Evolutionary conservation across 306 rosid species (phyloP).

Genomic region (Prunus mongolica): DNA sequence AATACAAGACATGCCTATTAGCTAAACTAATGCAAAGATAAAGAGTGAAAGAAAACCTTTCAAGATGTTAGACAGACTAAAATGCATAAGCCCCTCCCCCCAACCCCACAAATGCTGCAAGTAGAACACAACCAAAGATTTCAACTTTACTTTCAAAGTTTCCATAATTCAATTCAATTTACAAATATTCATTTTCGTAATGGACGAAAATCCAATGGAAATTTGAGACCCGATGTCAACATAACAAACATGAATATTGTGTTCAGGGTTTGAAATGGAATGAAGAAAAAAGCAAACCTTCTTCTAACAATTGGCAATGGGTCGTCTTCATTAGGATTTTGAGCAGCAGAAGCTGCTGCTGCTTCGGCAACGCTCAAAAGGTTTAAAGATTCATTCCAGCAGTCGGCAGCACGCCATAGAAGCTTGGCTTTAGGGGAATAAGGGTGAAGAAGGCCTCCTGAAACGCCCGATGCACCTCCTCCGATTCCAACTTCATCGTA

Average conservation of each 20-base stretch:
- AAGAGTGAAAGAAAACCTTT: background rate
- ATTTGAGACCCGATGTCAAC: background rate
- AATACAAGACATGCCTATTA: constrained; percentile 8
- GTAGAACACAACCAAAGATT: background rate
- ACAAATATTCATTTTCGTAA: no score
- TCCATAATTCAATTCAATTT: no score
- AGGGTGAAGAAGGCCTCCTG: constrained; percentile 95
- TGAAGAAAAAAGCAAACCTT: constrained; percentile 45
- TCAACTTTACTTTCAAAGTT: background rate
- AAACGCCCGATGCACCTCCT: constrained; percentile 89
- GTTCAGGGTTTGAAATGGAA: no score
- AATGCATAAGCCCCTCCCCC: no score
- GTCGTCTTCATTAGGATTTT: constrained; percentile 8
- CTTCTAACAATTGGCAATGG: constrained; percentile 35
- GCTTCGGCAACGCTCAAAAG: constrained; percentile 72
- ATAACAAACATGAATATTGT: no score
- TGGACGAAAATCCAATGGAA: no score
- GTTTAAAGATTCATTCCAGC: constrained; percentile 80
- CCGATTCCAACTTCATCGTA: constrained; percentile 85
- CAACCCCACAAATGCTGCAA: no score
- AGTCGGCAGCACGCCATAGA: constrained; percentile 78
- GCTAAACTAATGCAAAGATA: background rate
- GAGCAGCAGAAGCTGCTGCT: constrained; percentile 27
- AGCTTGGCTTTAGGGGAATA: constrained; percentile 89
- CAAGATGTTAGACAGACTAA: background rate